Base-by-base conservation (phyloP, 2,329 filamentous ascomycete genomes). In the Ophiocordyceps sinensis region DNA sequence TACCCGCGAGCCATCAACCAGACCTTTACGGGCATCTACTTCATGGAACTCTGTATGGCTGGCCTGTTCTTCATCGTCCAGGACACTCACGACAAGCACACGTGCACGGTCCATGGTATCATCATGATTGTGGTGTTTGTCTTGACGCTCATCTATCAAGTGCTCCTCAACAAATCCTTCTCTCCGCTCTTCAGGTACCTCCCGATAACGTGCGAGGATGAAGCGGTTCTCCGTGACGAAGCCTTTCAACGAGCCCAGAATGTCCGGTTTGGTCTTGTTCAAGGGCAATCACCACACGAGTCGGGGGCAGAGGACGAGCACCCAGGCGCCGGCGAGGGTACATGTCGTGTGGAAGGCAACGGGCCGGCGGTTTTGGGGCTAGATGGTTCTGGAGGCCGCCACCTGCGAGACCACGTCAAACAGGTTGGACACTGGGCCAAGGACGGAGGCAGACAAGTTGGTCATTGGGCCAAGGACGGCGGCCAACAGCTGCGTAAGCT, bases 1-100 rank as follows among this genome's bases (percentile, higher is more conserved):
- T 98, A 94, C 53, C 91, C 91, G 0, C 76, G 81, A 30, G 91
- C 91, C 1, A 84, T 96, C 62, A 95, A 95, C 55, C 89, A 95
- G 56, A 83, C 91, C 0, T 96, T 98, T 54, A 91, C 86, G 0
- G 91, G 91, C 0, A 65, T 98, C 0, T 98, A 98, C 53, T 77
- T 95, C 45, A 91, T 98, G 81, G 87, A 96, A 54, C 67, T 95
- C 3, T 88, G 82, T 51, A 70, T 96, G 42, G 80, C 94, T 36
- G 91, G 88, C 30, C 68, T 95, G 19, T 96, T 96, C 63, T 87
- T 95, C 62, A 68, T 94, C 19, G 76, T 82, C 3, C 56, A 67
- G 31, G 71, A 87, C 44, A 66, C 72, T 1, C 37, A 73, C 0
- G 66, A 66, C 0, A 54, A 67, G 0, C 65, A 68, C 8, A 65